A percentile compares a stretch with the other conserved stretches of the same genome.
Conservation (phyloP, 2,329 filamentous ascomycete species). For the Fusarium albidum region DNA sequence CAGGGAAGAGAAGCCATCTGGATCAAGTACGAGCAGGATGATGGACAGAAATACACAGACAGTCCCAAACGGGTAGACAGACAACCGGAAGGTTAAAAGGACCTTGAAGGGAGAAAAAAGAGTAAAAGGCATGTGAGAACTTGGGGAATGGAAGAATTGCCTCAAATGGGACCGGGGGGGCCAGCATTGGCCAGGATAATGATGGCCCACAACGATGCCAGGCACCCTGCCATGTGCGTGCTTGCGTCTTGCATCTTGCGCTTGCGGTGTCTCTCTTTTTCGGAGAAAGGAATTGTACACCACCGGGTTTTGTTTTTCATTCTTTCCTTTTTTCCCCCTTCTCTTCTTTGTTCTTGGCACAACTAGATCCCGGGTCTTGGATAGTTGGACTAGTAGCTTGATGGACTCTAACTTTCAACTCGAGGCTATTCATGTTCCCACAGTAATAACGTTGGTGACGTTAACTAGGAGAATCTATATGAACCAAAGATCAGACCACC, state of each 20-base stretch:
- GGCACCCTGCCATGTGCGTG: slow-evolving; percentile 32
- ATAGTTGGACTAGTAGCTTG: no score
- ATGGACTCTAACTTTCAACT: no score
- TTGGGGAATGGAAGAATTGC: slow-evolving; percentile 38
- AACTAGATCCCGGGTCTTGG: neutral
- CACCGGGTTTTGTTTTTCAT: neutral
- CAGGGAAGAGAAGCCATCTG: neutral
- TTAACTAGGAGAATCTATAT: neutral
- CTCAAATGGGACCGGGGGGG: slow-evolving; percentile 37
- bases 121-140: slow-evolving; percentile 33
- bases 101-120: no score
- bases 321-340: neutral
- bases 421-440: no score
- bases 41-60: neutral
- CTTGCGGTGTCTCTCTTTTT: slow-evolving; percentile 5
- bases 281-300: neutral
- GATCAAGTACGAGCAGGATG: slow-evolving; percentile 4
- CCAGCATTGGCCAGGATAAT: slow-evolving; percentile 39
- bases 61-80: neutral
- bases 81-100: slow-evolving; percentile 9
- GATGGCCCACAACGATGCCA: slow-evolving; percentile 34
- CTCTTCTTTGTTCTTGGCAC: neutral
- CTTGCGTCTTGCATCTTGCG: slow-evolving; percentile 33
- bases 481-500: slow-evolving; percentile 16
- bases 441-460: no score